phyloP scores from a whole-genome alignment of 2,329 filamentous ascomycete species.

The Ascochyta rabiei region DNA sequence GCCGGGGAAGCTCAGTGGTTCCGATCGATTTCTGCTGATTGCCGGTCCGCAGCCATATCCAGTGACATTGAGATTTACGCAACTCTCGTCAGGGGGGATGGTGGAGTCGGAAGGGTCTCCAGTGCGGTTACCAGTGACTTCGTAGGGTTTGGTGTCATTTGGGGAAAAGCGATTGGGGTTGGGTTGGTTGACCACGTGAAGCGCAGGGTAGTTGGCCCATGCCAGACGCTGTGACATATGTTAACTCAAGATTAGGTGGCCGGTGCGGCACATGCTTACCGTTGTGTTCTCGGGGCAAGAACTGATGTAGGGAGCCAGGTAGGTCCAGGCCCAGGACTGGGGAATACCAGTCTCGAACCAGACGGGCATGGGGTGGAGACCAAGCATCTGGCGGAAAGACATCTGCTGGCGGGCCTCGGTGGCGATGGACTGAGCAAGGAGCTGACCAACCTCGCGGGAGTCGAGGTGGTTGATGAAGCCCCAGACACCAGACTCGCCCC shows the following conservation, averaged over 20 bases:
- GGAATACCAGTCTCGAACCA: slow-evolving; percentile 83
- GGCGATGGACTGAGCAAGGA: slow-evolving; percentile 77
- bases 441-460: slow-evolving; percentile 72
- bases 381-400: slow-evolving; percentile 82
- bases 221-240: slow-evolving; percentile 58
- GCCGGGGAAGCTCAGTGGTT: slow-evolving; percentile 76
- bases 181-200: slow-evolving; percentile 76
- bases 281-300: slow-evolving; percentile 76
- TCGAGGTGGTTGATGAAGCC: slow-evolving; percentile 81
- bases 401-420: slow-evolving; percentile 83
- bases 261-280: no score
- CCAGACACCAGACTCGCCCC: slow-evolving; percentile 79
- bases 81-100: slow-evolving; percentile 57
- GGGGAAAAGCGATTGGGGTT: slow-evolving; percentile 73
- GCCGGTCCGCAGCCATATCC: slow-evolving; percentile 66
- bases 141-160: slow-evolving; percentile 65
- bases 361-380: slow-evolving; percentile 79
- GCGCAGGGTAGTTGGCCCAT: slow-evolving; percentile 83
- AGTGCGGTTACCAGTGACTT: slow-evolving; percentile 66
- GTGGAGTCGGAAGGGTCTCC: slow-evolving; percentile 61
- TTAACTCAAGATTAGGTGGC: no score
- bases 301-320: slow-evolving; percentile 80
- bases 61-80: slow-evolving; percentile 62
- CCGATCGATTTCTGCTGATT: slow-evolving; percentile 71
- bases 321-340: slow-evolving; percentile 84